These are phyloP conservation scores for Boletus vermiculosoides DNA, from an alignment of 768 basidiomycete genomes.

Conservation along the genomic window DNA sequence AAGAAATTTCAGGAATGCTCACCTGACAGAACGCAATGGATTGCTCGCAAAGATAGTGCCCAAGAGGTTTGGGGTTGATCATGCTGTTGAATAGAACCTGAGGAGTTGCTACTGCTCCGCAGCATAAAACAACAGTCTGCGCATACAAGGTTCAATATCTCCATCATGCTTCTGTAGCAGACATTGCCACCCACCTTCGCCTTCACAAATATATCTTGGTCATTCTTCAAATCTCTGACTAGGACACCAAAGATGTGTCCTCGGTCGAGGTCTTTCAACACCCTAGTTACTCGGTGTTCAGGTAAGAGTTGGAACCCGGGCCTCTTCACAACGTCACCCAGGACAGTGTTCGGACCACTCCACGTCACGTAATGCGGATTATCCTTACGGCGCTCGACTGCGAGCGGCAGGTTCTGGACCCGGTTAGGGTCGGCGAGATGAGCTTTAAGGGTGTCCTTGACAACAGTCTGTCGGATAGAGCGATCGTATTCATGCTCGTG, in stretches of 20 bases:
- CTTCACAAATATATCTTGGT: background rate
- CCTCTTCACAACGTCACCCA: background rate
- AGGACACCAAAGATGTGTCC: background rate
- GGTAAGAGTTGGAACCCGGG: background rate
- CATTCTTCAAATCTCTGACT: background rate
- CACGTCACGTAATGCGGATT: background rate
- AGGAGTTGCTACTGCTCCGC: background rate
- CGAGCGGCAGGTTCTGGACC: background rate
- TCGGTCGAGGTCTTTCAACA: background rate
- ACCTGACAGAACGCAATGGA: conserved; percentile 1
- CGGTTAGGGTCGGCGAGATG: background rate
- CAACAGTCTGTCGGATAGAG: background rate
- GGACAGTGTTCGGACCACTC: background rate
- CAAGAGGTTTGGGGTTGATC: background rate
- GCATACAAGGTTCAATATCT: background rate
- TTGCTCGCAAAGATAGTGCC: background rate
- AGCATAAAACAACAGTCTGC: background rate
- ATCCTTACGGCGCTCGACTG: background rate
- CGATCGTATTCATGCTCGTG: background rate
- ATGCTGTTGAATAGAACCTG: background rate
- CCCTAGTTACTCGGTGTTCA: background rate
- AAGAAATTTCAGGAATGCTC: background rate
- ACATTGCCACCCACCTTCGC: background rate
- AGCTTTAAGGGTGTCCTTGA: background rate
- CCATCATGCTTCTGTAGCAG: background rate